Conservation (phyloP, 116 monocot species). For the Phalaenopsis hybrid region DNA sequence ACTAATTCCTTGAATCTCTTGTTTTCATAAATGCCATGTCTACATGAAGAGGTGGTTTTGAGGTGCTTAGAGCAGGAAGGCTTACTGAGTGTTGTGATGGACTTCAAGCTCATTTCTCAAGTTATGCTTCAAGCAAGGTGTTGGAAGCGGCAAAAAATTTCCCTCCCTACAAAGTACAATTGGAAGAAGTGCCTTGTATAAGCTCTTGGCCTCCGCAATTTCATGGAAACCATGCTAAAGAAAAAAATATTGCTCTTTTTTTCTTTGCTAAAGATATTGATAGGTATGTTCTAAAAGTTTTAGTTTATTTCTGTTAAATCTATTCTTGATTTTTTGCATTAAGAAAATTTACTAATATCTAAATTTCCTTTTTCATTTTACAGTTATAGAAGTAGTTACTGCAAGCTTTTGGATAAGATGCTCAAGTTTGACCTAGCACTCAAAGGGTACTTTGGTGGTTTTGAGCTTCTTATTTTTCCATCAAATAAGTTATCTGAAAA, state of each 20-base stretch:
- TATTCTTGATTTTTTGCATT: constrained; percentile 9
- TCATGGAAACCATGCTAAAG: constrained; percentile 37
- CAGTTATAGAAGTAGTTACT: constrained; percentile 72
- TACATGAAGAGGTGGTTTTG: constrained; percentile 71
- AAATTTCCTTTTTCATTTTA: constrained; percentile 14
- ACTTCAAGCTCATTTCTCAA: constrained; percentile 88
- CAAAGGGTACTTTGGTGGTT: constrained; percentile 55
- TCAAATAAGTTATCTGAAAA: constrained; percentile 59
- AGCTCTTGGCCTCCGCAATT: constrained; percentile 61
- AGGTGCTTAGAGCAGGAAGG: constrained; percentile 45
- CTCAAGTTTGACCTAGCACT: constrained; percentile 73
- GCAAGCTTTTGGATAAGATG: constrained; percentile 61
- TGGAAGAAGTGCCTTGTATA: constrained; percentile 59
- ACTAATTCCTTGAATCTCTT: not conserved
- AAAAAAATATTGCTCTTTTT: constrained; percentile 79
- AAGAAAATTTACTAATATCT: not conserved
- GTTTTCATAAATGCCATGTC: constrained; percentile 1
- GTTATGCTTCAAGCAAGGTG: constrained; percentile 60
- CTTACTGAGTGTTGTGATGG: constrained; percentile 40
- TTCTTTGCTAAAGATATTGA: constrained; percentile 88
- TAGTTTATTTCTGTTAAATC: not conserved
- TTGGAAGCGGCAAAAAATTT: constrained; percentile 49
- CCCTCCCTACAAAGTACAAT: constrained; percentile 45
- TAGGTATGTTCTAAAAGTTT: constrained; percentile 34
- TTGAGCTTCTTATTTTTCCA: constrained; percentile 86